Evolutionary conservation across 192 early-diverging fungal species (phyloP).

Genomic region (Phlyctochytrium bullatum): DNA sequence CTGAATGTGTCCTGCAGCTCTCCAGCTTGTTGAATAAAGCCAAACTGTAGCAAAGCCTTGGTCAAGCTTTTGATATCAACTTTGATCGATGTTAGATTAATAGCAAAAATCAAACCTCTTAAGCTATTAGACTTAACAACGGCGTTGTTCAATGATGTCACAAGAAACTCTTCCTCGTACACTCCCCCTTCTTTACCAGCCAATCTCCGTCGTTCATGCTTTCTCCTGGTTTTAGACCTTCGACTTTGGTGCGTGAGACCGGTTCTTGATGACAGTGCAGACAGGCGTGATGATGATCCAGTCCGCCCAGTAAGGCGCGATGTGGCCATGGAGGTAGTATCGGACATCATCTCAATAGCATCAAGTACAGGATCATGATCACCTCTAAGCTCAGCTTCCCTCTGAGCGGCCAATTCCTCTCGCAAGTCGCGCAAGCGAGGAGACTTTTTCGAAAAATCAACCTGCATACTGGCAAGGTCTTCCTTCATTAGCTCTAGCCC

Average conservation of each 20-base stretch:
- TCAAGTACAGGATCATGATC: slow-evolving; percentile 63
- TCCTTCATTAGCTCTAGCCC: slow-evolving; percentile 54
- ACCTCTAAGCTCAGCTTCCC: slow-evolving; percentile 7
- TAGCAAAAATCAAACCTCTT: slow-evolving; percentile 43
- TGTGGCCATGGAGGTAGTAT: slow-evolving; percentile 92
- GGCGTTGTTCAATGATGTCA: slow-evolving; percentile 65
- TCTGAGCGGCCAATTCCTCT: slow-evolving; percentile 48
- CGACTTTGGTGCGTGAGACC: slow-evolving; percentile 26
- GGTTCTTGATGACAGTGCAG: slow-evolving; percentile 23
- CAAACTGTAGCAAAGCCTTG: slow-evolving; percentile 18
- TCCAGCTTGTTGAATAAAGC: slow-evolving; percentile 16
- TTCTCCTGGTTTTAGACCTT: slow-evolving; percentile 59
- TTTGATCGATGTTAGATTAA: background rate
- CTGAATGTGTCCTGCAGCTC: slow-evolving; percentile 24
- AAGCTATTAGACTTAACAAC: slow-evolving; percentile 54
- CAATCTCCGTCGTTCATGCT: slow-evolving; percentile 74
- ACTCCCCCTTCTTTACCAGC: slow-evolving; percentile 79
- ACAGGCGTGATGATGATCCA: slow-evolving; percentile 56
- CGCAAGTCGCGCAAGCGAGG: slow-evolving; percentile 56
- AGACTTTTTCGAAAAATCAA: slow-evolving; percentile 63
- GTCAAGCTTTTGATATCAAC: slow-evolving; percentile 15
- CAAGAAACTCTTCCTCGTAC: slow-evolving; percentile 88
- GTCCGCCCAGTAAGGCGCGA: slow-evolving; percentile 75
- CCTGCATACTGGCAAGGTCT: slow-evolving; percentile 57
- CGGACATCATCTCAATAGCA: slow-evolving; percentile 91